These are phyloP conservation scores for Cucurbita moschata DNA, from an alignment of 306 rosid genomes.

Conservation along the genomic window DNA sequence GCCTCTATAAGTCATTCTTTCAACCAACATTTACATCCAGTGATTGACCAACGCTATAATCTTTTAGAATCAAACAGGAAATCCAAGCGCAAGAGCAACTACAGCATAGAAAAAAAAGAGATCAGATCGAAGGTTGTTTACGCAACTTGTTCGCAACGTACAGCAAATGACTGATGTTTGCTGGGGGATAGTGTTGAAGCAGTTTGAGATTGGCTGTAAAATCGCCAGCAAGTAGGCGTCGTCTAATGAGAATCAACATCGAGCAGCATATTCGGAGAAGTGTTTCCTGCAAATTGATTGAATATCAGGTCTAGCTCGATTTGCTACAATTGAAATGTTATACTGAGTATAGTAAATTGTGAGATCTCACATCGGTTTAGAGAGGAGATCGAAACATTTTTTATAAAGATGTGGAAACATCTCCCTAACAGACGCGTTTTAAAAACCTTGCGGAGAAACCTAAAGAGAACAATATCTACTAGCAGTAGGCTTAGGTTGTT, in stretches of 20 bases:
- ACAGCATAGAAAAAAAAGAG: background rate
- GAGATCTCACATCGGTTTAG: too few relatives aligned
- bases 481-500: too few relatives aligned
- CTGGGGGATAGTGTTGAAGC: conserved; percentile 74
- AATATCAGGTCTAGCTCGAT: background rate
- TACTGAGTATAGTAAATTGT: background rate
- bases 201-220: conserved; percentile 92
- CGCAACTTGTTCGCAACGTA: conserved; percentile 96
- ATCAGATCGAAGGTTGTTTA: conserved; percentile 39
- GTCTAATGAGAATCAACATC: conserved; percentile 78
- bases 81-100: background rate
- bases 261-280: conserved; percentile 93
- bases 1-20: conserved; percentile 3
- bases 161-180: conserved; percentile 91
- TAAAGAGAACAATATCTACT: too few relatives aligned
- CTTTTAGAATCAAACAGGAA: background rate
- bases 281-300: conserved; percentile 49
- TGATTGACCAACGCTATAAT: conserved; percentile 31
- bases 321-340: background rate
- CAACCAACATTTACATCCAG: conserved; percentile 34
- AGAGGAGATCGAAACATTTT: too few relatives aligned
- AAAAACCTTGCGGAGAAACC: too few relatives aligned
- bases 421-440: too few relatives aligned
- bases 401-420: too few relatives aligned
- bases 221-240: conserved; percentile 93